Conservation (phyloP, 441 rosid species). For the Arabidopsis hybrid region DNA sequence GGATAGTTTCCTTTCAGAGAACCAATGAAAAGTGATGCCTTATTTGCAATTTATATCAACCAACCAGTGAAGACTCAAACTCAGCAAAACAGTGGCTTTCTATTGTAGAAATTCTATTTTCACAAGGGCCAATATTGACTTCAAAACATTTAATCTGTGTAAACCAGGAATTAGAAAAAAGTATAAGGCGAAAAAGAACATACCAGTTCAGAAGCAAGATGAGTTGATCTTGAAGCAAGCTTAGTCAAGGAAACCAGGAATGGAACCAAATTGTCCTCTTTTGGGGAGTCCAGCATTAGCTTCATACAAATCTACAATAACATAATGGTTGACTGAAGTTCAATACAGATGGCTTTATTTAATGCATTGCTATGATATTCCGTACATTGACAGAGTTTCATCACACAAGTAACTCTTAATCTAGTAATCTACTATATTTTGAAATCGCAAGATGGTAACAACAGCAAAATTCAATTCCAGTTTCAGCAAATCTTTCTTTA, state of each 20-base stretch:
- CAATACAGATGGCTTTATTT: conserved; percentile 13
- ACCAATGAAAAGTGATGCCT: neutral
- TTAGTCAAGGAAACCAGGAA: conserved; percentile 75
- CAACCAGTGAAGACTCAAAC: conserved; percentile 12
- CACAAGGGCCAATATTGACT: neutral
- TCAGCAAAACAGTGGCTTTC: neutral
- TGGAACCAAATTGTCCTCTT: conserved; percentile 56
- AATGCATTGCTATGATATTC: conserved; percentile 1
- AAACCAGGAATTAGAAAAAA: neutral
- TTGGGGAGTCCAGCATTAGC: conserved; percentile 59
- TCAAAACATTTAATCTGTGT: neutral
- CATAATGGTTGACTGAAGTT: conserved; percentile 30
- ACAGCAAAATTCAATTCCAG: neutral
- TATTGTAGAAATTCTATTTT: neutral
- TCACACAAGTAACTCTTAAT: neutral
- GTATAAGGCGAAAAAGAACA: neutral
- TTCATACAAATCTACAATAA: conserved; percentile 70
- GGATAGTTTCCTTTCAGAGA: neutral
- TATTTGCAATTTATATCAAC: neutral
- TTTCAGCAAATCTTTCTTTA: neutral
- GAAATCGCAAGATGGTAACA: conserved; percentile 16
- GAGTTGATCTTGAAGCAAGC: conserved; percentile 64
- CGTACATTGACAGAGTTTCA: neutral
- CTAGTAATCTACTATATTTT: neutral
- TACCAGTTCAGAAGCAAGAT: conserved; percentile 75